phyloP scores from a whole-genome alignment of 768 basidiomycete species.

The Leccinum boreale region DNA sequence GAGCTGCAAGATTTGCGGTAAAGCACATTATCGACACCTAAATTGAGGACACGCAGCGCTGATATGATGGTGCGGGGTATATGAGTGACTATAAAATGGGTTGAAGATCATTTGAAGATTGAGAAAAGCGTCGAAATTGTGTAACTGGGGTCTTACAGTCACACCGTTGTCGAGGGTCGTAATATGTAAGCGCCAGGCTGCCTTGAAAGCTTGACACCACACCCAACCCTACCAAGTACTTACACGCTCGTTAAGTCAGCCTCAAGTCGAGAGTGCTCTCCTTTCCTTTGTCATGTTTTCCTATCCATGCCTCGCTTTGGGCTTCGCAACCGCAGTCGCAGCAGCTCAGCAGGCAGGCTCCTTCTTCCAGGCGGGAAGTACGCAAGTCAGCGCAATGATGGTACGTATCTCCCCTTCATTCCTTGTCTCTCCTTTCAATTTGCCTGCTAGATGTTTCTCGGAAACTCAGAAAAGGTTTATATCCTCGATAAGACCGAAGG shows the following conservation, averaged over 20 bases:
- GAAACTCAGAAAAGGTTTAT: slow-evolving; percentile 77
- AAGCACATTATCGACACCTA: neutral
- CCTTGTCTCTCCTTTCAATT: neutral
- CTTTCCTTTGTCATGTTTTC: slow-evolving; percentile 26
- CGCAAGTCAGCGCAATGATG: slow-evolving; percentile 54
- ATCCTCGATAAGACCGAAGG: slow-evolving; percentile 90
- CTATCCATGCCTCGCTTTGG: slow-evolving; percentile 41
- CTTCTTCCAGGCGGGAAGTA: slow-evolving; percentile 27
- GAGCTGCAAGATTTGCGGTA: neutral
- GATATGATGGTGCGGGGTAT: neutral
- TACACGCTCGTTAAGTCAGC: slow-evolving; percentile 11
- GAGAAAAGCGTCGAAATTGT: neutral
- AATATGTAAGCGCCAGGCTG: neutral
- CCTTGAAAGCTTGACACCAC: neutral
- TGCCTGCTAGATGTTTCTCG: slow-evolving; percentile 66
- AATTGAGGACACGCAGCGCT: neutral
- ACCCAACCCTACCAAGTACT: neutral
- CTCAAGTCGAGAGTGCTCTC: neutral
- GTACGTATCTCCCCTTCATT: slow-evolving; percentile 28
- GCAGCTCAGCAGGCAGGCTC: slow-evolving; percentile 25
- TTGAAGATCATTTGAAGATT: neutral
- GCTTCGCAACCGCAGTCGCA: slow-evolving; percentile 36
- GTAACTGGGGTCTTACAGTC: slow-evolving; percentile 1
- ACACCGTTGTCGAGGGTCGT: too few species aligned
- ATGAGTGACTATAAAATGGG: neutral